Evolutionary conservation across 2,329 filamentous ascomycete genomes (phyloP).

Genomic region (Epichloe bromicola): DNA sequence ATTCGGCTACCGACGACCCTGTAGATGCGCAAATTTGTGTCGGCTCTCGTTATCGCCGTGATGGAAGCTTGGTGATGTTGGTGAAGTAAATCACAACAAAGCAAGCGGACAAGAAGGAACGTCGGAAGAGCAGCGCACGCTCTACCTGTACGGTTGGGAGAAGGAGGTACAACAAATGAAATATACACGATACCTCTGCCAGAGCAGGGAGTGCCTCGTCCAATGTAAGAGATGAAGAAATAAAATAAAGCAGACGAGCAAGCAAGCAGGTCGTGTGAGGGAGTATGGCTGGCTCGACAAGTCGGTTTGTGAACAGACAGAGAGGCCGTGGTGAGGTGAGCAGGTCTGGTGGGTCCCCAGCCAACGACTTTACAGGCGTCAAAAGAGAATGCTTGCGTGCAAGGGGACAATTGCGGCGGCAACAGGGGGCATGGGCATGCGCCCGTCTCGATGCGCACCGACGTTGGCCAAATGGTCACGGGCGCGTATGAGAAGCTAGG

Average conservation of each 20-base stretch:
- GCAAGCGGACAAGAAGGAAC: background rate
- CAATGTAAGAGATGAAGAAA: constrained; percentile 3
- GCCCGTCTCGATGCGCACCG: background rate
- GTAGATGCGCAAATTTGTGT: background rate
- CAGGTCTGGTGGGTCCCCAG: constrained; percentile 1
- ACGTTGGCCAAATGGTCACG: background rate
- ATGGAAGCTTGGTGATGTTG: background rate
- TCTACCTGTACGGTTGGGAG: background rate
- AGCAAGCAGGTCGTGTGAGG: constrained; percentile 1
- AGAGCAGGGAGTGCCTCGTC: background rate
- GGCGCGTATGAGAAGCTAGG: background rate
- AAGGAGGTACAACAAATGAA: background rate
- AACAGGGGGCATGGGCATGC: background rate
- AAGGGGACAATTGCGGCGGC: no score
- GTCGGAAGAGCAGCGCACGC: background rate
- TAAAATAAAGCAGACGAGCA: constrained; percentile 3
- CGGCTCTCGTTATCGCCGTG: background rate
- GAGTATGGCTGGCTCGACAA: background rate
- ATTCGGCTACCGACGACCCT: background rate
- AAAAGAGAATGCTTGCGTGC: background rate
- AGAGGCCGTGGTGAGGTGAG: background rate
- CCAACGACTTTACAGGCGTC: constrained; percentile 3
- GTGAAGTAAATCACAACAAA: background rate
- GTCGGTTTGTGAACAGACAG: background rate
- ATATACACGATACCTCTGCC: background rate